phyloP scores from a whole-genome alignment of 78 protist genomes.

The Creolimax fragrantissima region DNA sequence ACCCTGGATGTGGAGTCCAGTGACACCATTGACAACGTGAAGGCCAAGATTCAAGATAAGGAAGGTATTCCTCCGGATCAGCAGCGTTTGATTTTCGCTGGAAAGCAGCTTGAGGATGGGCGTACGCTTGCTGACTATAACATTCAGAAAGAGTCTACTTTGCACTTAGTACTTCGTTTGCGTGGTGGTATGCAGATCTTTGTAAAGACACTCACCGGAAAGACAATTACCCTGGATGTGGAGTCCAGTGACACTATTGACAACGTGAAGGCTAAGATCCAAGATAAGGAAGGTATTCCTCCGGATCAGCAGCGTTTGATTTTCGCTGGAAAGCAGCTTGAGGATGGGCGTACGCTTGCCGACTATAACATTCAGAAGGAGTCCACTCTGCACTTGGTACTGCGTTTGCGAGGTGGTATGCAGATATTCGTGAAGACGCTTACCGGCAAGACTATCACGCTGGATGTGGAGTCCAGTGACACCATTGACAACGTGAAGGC shows the following conservation, averaged over 20 bases:
- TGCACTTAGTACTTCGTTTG: slow-evolving; percentile 54
- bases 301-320: slow-evolving; percentile 98
- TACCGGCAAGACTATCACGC: slow-evolving; percentile 97
- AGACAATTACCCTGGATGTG: slow-evolving; percentile 96
- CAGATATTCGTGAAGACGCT: slow-evolving; percentile 91
- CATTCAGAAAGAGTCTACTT: slow-evolving; percentile 85
- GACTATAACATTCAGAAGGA: slow-evolving; percentile 95
- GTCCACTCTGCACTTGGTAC: slow-evolving; percentile 88
- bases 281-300: slow-evolving; percentile 96
- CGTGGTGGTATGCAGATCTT: slow-evolving; percentile 82
- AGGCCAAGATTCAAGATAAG: slow-evolving; percentile 82
- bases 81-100: slow-evolving; percentile 65
- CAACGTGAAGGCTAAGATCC: slow-evolving; percentile 95
- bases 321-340: slow-evolving; percentile 97
- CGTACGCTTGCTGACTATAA: slow-evolving; percentile 79
- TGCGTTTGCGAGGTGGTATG: slow-evolving; percentile 75
- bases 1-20: slow-evolving; percentile 92
- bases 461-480: slow-evolving; percentile 92
- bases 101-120: slow-evolving; percentile 66
- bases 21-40: slow-evolving; percentile 91
- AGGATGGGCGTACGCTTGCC: slow-evolving; percentile 89
- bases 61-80: slow-evolving; percentile 93
- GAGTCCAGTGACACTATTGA: slow-evolving; percentile 90
- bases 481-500: slow-evolving; percentile 94
- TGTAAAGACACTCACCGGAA: slow-evolving; percentile 94